Evolutionary conservation across 768 basidiomycete genomes (phyloP), one percentile per base, ranked within the genome.

Genomic region (Xerocomus brunneocitrinus): DNA sequence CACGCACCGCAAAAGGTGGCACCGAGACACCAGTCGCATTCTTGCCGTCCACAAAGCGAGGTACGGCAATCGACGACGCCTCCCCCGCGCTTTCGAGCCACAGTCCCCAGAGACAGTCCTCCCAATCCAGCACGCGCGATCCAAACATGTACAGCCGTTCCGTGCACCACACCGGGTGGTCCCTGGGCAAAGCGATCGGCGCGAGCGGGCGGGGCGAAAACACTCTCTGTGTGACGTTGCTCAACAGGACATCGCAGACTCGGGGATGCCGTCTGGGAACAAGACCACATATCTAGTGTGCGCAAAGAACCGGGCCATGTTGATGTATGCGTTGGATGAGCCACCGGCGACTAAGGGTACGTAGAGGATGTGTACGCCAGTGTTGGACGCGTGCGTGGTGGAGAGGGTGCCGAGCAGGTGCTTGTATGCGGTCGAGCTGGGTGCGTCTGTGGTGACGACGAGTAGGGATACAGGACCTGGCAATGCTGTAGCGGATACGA

Each of bases 51-150:
- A 7, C 1, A 19, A 19, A 31, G n/a, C 31, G 57, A 25, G 62
- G 59, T 2, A 57, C 32, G 1, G 19, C 42, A 14, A 68, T 47
- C 35, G 60, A 60, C 45, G 60, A 55, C 6, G 72, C 64, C 12
- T 68, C 67, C 13, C 83, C 83, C 34, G 74, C 76, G 50, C 72
- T 76, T 51, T 82, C 78, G 27, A 85, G 72, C 72, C 79, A 79
- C 53, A 84, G 54, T 59, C 82, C 80, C 84, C 84, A 87, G 13
- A 85, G 66, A 62, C 85, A 87, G 53, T 83, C 81, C 32, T 76
- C 71, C 84, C 84, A 87, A 53, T 84, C 82, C 4, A 73, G 65
- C 1, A 59, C 54, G 22, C 82, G 80, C 24, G 77, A 74, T 32
- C 68, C 65, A 43, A 68, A 63, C 16, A 76, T 58, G 54, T 81